phyloP scores from a whole-genome alignment of 345 rosid species.

The Eucalyptus lansdowneana region DNA sequence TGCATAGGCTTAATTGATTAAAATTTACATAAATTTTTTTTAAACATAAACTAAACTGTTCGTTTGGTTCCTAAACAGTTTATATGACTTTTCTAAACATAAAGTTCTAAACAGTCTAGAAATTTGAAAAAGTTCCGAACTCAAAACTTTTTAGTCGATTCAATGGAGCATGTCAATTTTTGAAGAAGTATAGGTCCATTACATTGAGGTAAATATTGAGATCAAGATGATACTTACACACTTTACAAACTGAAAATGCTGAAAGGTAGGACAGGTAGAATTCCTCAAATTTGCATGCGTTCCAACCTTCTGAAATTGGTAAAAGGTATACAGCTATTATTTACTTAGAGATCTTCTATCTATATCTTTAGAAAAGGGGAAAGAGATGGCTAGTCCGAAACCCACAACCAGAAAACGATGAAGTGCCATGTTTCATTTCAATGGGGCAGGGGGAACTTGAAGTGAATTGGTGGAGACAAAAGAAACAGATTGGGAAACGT shows the following conservation, averaged over 20 bases:
- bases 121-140: no score
- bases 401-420: not conserved
- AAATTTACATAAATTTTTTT: no score
- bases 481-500: slow-evolving; percentile 8
- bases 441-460: not conserved
- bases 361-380: not conserved
- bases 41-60: no score
- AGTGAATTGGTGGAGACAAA: not conserved
- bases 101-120: no score
- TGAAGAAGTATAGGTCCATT: not conserved
- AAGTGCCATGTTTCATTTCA: not conserved
- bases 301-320: slow-evolving; percentile 51
- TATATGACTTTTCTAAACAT: no score
- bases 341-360: not conserved
- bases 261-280: slow-evolving; percentile 39
- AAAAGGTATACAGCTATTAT: not conserved
- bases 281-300: slow-evolving; percentile 26
- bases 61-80: no score
- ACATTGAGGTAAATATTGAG: not conserved
- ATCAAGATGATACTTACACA: slow-evolving; percentile 32
- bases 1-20: no score
- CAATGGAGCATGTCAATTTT: not conserved
- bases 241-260: slow-evolving; percentile 42
- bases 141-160: no score
- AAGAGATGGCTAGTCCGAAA: not conserved